phyloP scores from a whole-genome alignment of 495 filamentous ascomycete species.

The Penicillium ochrochloron region DNA sequence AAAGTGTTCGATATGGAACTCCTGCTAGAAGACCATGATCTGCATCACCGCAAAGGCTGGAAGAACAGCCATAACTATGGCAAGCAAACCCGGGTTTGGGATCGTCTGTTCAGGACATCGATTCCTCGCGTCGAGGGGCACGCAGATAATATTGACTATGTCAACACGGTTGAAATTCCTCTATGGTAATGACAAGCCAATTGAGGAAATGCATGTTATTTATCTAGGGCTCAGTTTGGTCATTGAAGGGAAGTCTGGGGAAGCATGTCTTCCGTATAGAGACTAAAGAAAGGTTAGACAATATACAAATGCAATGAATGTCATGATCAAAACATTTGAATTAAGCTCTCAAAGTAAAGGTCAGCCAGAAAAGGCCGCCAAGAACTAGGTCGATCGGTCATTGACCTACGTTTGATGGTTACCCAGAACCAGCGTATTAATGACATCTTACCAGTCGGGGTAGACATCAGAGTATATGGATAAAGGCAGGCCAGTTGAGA shows the following conservation, averaged over 20 bases:
- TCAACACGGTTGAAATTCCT: constrained; percentile 32
- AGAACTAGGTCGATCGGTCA: no score
- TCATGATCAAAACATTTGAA: not conserved
- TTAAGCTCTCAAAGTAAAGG: not conserved
- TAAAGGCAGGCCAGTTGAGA: no score
- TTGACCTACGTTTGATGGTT: no score
- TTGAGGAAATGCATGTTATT: not conserved
- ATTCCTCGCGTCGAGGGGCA: constrained; percentile 33
- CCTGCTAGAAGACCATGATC: constrained; percentile 39
- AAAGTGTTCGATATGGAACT: constrained; percentile 34
- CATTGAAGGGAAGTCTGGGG: not conserved
- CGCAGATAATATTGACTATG: constrained; percentile 34
- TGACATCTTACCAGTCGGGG: no score
- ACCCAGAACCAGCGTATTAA: no score
- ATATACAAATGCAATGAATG: not conserved
- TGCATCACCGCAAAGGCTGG: constrained; percentile 40
- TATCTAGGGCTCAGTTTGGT: not conserved
- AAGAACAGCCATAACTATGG: constrained; percentile 21
- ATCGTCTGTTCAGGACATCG: constrained; percentile 36
- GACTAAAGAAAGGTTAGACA: not conserved
- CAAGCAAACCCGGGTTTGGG: constrained; percentile 37
- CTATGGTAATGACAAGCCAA: constrained; percentile 7
- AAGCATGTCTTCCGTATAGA: not conserved
- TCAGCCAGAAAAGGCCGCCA: no score
- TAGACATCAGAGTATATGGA: no score